These are phyloP conservation scores for Silene noctiflora DNA, from an alignment of 179 eudicot species.

Conservation along the genomic window DNA sequence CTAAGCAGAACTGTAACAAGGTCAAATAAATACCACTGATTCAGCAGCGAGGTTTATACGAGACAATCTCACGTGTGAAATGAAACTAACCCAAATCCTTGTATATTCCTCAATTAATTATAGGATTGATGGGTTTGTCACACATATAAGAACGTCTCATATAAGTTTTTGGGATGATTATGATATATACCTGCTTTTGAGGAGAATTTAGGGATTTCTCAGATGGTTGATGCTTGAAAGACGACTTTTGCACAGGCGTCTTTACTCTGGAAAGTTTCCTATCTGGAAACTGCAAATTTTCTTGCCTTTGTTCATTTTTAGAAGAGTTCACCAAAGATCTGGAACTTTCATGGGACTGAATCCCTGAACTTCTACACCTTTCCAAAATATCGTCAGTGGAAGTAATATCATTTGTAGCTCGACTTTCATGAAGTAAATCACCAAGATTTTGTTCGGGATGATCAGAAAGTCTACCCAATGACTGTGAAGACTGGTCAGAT, in stretches of 20 bases:
- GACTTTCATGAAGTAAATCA: slow-evolving; percentile 23
- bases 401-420: slow-evolving; percentile 12
- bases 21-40: neutral
- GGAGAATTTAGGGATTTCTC: slow-evolving; percentile 36
- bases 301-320: slow-evolving; percentile 38
- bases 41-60: no score
- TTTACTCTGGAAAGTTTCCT: slow-evolving; percentile 25
- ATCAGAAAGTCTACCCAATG: slow-evolving; percentile 33
- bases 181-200: slow-evolving; percentile 39
- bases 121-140: no score
- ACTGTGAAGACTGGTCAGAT: slow-evolving; percentile 31
- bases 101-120: no score
- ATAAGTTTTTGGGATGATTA: no score
- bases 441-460: slow-evolving; percentile 19
- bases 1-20: neutral
- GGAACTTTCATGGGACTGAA: slow-evolving; percentile 6
- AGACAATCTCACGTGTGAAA: no score
- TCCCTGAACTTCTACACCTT: slow-evolving; percentile 1
- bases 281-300: slow-evolving; percentile 22
- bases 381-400: slow-evolving; percentile 9
- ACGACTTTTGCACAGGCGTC: slow-evolving; percentile 34
- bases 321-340: slow-evolving; percentile 11
- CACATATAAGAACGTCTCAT: no score
- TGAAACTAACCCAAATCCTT: no score
- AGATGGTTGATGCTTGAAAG: slow-evolving; percentile 34